Conservation (phyloP, 1,284 basidiomycete genomes). For the Exobasidium rhododendri region DNA sequence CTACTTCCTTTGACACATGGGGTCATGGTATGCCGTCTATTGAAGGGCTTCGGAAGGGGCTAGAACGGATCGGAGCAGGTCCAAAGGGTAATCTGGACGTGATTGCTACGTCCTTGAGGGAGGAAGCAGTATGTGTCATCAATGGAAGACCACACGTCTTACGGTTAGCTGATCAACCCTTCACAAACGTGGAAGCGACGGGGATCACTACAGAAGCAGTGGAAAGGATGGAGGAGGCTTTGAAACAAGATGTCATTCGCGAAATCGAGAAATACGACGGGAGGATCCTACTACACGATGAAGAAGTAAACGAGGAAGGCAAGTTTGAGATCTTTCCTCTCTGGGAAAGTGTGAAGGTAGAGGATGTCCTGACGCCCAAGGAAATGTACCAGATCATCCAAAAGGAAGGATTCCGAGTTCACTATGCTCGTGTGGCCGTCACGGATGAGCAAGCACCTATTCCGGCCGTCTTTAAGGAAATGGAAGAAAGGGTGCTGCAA, state of each 20-base stretch:
- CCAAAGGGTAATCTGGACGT: constrained; percentile 32
- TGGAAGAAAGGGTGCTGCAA: constrained; percentile 45
- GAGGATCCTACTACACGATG: constrained; percentile 82
- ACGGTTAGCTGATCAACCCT: constrained; percentile 69
- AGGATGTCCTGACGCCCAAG: constrained; percentile 87
- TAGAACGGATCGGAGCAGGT: constrained; percentile 45
- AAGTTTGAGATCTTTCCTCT: constrained; percentile 64
- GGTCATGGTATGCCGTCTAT: constrained; percentile 53
- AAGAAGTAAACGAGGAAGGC: constrained; percentile 83
- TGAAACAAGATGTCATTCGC: constrained; percentile 83
- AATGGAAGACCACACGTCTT: constrained; percentile 77
- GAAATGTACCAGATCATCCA: constrained; percentile 59
- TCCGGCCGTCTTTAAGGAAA: constrained; percentile 48
- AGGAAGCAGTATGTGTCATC: constrained; percentile 53
- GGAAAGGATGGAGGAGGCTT: constrained; percentile 82
- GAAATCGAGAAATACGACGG: constrained; percentile 75
- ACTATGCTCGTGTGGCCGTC: constrained; percentile 52
- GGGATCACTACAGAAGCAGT: constrained; percentile 89
- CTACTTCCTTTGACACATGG: constrained; percentile 36
- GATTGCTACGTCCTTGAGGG: constrained; percentile 51
- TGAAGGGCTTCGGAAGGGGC: constrained; percentile 46
- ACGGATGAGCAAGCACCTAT: constrained; percentile 55
- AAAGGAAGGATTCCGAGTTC: constrained; percentile 48
- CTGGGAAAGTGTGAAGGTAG: constrained; percentile 79
- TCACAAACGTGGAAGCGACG: constrained; percentile 62